Base-by-base conservation (phyloP, 805 yeast genomes). In the Candida qinlingensis region DNA sequence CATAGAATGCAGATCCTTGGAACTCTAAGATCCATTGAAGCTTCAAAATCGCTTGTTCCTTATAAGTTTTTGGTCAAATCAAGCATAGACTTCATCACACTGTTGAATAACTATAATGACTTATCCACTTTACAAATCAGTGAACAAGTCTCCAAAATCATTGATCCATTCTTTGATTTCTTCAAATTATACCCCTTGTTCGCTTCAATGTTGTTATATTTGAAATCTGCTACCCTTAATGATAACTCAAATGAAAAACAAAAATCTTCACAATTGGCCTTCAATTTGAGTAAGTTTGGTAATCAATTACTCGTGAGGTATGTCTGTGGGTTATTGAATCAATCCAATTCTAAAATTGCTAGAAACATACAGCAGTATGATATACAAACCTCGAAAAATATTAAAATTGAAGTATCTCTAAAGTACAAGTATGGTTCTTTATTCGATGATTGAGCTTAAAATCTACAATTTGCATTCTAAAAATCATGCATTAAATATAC, bases 241-340 rank as follows among this genome's bases (percentile, higher is more conserved):
- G 49, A 57, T n/a, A 60, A 59, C 38, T 60, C 63, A 2, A 62
- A 61, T 44, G 56, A 61, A 44, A 60, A 52, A 36, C 65, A 61
- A 43, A 61, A 61, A 46, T 51, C 60, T 1, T 61, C 65, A 4
- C 64, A 61, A 39, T 29, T 55, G 4, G 52, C 61, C 1, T 61
- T 60, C 42, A 61, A 60, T 39, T 29, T 60, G 31, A 54, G 62
- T 4, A 61, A 60, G 42, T 46, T 55, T 42, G 62, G 63, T 3
- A 50, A 55, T 39, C 53, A 52, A 6, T 56, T 58, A 6, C 37
- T 61, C 27, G n/a, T 61, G 7, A 51, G 65, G 42, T 61, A 58
- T 37, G 48, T 54, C 8, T 40, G 54, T 19, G 65, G 65, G 8
- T n/a, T 54, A 13, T 41, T 59, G 42, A 60, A 60, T 47, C 41